Conservation (phyloP, 768 basidiomycete species). For the Lactarius sanguifluus region DNA sequence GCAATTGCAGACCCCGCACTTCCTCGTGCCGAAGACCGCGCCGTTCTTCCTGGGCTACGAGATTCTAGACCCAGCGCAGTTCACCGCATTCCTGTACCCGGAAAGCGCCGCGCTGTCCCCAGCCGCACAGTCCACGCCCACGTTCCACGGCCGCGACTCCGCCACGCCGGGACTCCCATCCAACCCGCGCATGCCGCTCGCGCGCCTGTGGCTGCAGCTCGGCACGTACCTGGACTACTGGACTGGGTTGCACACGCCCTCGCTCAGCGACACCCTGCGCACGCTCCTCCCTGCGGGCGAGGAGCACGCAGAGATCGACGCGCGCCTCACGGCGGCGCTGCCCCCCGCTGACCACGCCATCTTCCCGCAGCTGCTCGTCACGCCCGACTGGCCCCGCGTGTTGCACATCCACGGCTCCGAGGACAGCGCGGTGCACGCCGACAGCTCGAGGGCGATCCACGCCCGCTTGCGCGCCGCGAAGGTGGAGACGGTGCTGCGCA, state of each 20-base stretch:
- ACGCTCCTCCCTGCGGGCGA: conserved; percentile 17
- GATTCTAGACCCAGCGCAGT: conserved; percentile 50
- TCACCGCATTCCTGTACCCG: conserved; percentile 50
- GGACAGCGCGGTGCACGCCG: conserved; percentile 47
- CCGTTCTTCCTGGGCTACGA: conserved; percentile 58
- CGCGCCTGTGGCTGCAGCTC: conserved; percentile 57
- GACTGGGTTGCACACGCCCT: conserved; percentile 45
- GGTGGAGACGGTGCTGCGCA: conserved; percentile 39
- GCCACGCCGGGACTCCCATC: conserved; percentile 58
- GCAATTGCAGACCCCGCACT: conserved; percentile 48
- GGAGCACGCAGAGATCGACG: background rate
- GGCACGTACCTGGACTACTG: conserved; percentile 60
- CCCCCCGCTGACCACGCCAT: conserved; percentile 38
- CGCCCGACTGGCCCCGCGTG: conserved; percentile 45
- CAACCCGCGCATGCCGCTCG: conserved; percentile 60
- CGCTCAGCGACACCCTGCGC: conserved; percentile 48
- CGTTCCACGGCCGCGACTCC: conserved; percentile 46
- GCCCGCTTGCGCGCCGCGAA: conserved; percentile 39
- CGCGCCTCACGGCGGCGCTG: conserved; percentile 24
- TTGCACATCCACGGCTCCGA: conserved; percentile 48
- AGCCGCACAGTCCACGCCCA: conserved; percentile 45
- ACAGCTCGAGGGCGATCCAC: conserved; percentile 43
- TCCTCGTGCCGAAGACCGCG: conserved; percentile 46
- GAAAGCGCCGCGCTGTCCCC: conserved; percentile 32
- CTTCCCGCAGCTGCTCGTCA: conserved; percentile 49